These are phyloP conservation scores for Onygena corvina DNA, from an alignment of 2,329 filamentous ascomycete species.

Conservation along the genomic window DNA sequence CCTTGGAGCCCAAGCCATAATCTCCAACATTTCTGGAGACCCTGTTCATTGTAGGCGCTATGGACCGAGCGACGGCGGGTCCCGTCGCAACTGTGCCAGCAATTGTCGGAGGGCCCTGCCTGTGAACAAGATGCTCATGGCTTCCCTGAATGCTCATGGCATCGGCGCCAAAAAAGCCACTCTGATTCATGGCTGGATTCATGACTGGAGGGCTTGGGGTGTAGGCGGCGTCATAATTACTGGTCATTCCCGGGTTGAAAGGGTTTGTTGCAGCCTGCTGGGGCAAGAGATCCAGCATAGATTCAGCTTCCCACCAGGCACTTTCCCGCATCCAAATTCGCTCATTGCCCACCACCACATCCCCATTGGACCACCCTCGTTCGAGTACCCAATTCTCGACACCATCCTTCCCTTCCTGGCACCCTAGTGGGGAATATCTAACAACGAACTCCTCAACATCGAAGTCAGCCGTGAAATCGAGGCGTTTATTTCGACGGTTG, in stretches of 20 bases:
- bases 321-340: conserved; percentile 90
- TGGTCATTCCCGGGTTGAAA: conserved; percentile 41
- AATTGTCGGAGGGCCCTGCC: conserved; percentile 37
- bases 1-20: conserved; percentile 78
- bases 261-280: conserved; percentile 38
- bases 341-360: conserved; percentile 80
- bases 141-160: conserved; percentile 54
- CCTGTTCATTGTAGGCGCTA: conserved; percentile 42
- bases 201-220: conserved; percentile 47
- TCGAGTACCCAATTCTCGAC: conserved; percentile 91
- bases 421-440: conserved; percentile 72
- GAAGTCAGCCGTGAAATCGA: conserved; percentile 95
- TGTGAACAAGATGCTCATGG: conserved; percentile 57
- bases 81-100: conserved; percentile 33
- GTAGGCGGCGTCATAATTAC: conserved; percentile 60
- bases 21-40: conserved; percentile 57
- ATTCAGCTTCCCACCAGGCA: conserved; percentile 97
- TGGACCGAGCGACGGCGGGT: conserved; percentile 42
- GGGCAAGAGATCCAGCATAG: conserved; percentile 81
- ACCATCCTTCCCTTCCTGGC: conserved; percentile 78
- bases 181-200: conserved; percentile 41
- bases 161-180: conserved; percentile 58
- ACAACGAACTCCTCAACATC: conserved; percentile 83
- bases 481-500: conserved; percentile 75
- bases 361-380: conserved; percentile 95